phyloP scores from a whole-genome alignment of 169 alveolate species.

The Eimeria sp. region DNA sequence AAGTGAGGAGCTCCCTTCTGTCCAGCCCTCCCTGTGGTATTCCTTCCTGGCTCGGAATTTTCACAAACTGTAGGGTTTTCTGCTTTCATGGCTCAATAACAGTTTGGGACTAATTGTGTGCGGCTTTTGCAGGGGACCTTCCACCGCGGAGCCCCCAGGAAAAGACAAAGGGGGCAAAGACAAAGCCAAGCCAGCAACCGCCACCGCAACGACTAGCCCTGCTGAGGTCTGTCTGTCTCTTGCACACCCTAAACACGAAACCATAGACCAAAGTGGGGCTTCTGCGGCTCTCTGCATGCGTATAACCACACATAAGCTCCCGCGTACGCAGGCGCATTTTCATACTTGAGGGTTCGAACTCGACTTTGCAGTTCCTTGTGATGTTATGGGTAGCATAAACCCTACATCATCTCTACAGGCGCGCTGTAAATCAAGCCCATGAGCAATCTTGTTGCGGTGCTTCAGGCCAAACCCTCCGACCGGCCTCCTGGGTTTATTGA shows the following conservation, averaged over 20 bases:
- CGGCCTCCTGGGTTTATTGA: constrained; percentile 76
- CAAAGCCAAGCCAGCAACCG: constrained; percentile 14
- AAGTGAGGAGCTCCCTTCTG: background rate
- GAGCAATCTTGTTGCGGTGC: background rate
- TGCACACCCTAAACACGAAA: background rate
- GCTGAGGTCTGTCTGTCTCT: background rate
- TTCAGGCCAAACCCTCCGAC: constrained; percentile 35
- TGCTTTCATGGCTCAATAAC: background rate
- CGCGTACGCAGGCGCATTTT: background rate
- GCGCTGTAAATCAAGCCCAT: background rate
- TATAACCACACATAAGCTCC: background rate
- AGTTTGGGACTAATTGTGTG: background rate
- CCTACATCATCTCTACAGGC: background rate
- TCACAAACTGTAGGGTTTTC: background rate
- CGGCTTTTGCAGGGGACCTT: background rate
- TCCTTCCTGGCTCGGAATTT: background rate
- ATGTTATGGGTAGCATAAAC: background rate
- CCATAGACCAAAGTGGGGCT: background rate
- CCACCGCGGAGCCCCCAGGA: constrained; percentile 16
- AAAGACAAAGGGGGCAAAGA: constrained; percentile 56
- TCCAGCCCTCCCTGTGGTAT: background rate
- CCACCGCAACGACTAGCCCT: background rate
- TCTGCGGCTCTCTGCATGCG: background rate
- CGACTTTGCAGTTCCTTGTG: background rate
- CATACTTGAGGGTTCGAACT: background rate